These are phyloP conservation scores for Penicillium longicatenatum DNA, from an alignment of 495 filamentous ascomycete species.

Conservation along the genomic window DNA sequence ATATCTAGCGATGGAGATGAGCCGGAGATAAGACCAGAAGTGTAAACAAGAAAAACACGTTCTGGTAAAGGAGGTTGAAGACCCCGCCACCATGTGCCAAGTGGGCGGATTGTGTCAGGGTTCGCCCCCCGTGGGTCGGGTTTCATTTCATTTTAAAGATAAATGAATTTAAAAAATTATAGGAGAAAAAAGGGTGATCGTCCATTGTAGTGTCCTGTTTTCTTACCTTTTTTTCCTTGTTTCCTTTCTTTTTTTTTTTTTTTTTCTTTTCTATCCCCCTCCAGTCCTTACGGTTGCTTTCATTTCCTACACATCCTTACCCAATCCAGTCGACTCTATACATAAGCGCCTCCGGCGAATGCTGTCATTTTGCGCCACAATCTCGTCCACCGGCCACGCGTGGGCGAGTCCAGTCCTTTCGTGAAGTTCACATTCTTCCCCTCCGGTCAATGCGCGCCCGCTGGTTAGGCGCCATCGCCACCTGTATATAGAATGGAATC, in stretches of 20 bases:
- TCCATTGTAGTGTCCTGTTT: neutral
- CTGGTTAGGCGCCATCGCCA: slow-evolving; percentile 26
- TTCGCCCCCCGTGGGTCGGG: slow-evolving; percentile 24
- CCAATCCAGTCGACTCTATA: slow-evolving; percentile 6
- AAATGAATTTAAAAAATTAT: slow-evolving; percentile 3
- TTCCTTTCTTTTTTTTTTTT: neutral
- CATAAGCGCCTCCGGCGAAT: slow-evolving; percentile 28
- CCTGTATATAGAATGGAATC: slow-evolving; percentile 16
- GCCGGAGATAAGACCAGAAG: neutral
- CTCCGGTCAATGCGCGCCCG: slow-evolving; percentile 28
- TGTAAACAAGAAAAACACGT: neutral
- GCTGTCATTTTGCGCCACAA: slow-evolving; percentile 32
- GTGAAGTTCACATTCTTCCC: slow-evolving; percentile 6
- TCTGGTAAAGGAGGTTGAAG: neutral
- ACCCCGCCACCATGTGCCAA: slow-evolving; percentile 6
- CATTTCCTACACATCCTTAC: slow-evolving; percentile 12
- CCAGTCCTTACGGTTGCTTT: slow-evolving; percentile 14
- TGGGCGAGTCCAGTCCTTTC: slow-evolving; percentile 38
- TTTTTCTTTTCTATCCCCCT: slow-evolving; percentile 6
- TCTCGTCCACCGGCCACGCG: slow-evolving; percentile 43
- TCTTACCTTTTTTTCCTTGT: neutral
- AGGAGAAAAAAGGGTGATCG: neutral
- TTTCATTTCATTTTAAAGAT: slow-evolving; percentile 14
- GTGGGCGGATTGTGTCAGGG: slow-evolving; percentile 22
- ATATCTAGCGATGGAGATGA: neutral